Conservation (phyloP, 164 flowering plant species). For the Berberis vulgaris region DNA sequence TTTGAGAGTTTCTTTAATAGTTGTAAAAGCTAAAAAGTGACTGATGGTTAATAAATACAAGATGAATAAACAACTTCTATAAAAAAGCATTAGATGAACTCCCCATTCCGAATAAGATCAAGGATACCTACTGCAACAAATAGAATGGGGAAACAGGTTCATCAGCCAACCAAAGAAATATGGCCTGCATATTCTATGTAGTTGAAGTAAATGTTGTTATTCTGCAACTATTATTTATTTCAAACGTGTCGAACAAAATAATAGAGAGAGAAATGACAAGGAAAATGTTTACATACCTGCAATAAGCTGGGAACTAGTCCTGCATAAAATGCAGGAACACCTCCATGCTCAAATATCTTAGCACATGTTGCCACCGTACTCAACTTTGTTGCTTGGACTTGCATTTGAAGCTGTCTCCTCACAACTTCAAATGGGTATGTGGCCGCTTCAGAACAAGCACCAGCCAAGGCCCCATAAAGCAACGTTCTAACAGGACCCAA, state of each 20-base stretch:
- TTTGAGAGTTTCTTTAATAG: too few species aligned
- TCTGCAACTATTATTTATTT: background rate
- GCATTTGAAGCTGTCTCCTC: slow-evolving; percentile 85
- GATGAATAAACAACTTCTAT: too few species aligned
- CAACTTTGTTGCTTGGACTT: slow-evolving; percentile 57
- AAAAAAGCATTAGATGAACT: too few species aligned
- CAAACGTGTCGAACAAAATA: background rate
- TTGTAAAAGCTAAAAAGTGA: too few species aligned
- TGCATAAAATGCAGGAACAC: slow-evolving; percentile 81
- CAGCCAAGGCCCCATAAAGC: slow-evolving; percentile 87
- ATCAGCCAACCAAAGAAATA: too few species aligned
- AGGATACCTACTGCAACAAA: too few species aligned
- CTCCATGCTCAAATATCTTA: slow-evolving; percentile 72
- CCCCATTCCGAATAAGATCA: too few species aligned
- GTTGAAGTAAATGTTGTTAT: too few species aligned
- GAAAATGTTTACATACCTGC: slow-evolving; percentile 45
- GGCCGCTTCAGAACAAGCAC: slow-evolving; percentile 93
- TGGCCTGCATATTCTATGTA: too few species aligned
- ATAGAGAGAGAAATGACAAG: background rate
- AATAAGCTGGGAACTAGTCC: slow-evolving; percentile 86
- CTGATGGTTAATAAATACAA: too few species aligned
- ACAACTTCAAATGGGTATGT: slow-evolving; percentile 96
- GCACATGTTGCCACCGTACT: slow-evolving; percentile 53
- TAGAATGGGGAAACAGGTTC: too few species aligned
- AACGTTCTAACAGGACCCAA: slow-evolving; percentile 84